These are phyloP conservation scores for Phytophthora pseudosyringae DNA, from an alignment of 352 stramenopile genomes.

Conservation along the genomic window DNA sequence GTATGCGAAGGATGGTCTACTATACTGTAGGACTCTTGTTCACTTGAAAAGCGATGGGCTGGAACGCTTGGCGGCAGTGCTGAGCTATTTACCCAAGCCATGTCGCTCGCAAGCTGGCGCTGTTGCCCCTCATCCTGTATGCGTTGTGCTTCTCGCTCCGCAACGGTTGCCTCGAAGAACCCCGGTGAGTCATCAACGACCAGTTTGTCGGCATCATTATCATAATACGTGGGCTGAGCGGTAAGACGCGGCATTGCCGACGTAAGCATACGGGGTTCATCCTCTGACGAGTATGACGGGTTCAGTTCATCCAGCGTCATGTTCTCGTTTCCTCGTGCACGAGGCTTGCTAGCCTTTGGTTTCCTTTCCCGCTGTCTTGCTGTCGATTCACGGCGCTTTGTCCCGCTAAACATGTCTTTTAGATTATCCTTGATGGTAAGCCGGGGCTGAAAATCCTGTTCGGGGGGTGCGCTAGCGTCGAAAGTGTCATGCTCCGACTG, in stretches of 20 bases:
- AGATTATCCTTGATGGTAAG: slow-evolving; percentile 42
- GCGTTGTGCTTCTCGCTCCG: slow-evolving; percentile 27
- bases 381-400: slow-evolving; percentile 33
- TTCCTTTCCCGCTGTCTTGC: slow-evolving; percentile 16
- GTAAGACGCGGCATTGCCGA: slow-evolving; percentile 22
- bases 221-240: slow-evolving; percentile 46
- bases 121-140: slow-evolving; percentile 37
- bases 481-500: background rate
- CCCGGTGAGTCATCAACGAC: slow-evolving; percentile 68
- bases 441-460: slow-evolving; percentile 26
- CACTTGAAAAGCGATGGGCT: slow-evolving; percentile 39
- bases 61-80: slow-evolving; percentile 16
- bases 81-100: slow-evolving; percentile 34
- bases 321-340: slow-evolving; percentile 19
- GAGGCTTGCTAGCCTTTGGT: slow-evolving; percentile 17
- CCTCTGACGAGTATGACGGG: slow-evolving; percentile 33
- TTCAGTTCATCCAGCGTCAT: slow-evolving; percentile 49
- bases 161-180: slow-evolving; percentile 56
- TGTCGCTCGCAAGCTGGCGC: slow-evolving; percentile 30
- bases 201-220: slow-evolving; percentile 53
- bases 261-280: slow-evolving; percentile 20
- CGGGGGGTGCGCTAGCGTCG: background rate
- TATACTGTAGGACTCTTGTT: slow-evolving; percentile 61
- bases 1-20: slow-evolving; percentile 50
- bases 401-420: slow-evolving; percentile 44